A percentile compares a stretch with the other conserved stretches of the same genome.
phyloP scores from a whole-genome alignment of 306 rosid genomes.

The Geum urbanum region DNA sequence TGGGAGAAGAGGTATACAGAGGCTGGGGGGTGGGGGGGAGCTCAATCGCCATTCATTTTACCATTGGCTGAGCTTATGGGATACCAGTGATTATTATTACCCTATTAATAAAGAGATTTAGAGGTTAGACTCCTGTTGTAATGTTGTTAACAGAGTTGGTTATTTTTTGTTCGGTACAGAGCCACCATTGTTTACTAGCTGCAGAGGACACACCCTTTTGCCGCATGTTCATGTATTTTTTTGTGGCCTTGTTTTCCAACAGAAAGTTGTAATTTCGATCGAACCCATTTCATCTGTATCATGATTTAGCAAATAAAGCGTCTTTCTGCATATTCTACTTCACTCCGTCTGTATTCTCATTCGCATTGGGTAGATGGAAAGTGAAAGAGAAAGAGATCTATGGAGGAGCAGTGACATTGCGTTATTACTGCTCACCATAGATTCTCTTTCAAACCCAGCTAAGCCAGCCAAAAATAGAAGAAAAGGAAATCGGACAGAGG shows the following conservation, averaged over 20 bases:
- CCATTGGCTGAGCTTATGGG: slow-evolving; percentile 70
- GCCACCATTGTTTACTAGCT: slow-evolving; percentile 33
- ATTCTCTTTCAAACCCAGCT: not conserved
- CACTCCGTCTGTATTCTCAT: not conserved
- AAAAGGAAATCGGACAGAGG: not conserved
- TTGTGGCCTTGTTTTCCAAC: slow-evolving; percentile 26
- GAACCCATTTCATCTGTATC: slow-evolving; percentile 29
- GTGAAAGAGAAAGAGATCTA: not conserved
- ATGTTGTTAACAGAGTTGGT: slow-evolving; percentile 24
- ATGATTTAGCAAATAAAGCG: slow-evolving; percentile 39
- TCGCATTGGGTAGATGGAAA: not conserved
- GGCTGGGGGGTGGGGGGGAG: slow-evolving; percentile 34
- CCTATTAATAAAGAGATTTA: slow-evolving; percentile 29
- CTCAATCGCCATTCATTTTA: slow-evolving; percentile 72
- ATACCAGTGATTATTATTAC: slow-evolving; percentile 28
- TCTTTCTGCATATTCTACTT: slow-evolving; percentile 14
- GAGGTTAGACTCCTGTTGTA: slow-evolving; percentile 31
- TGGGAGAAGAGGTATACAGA: slow-evolving; percentile 40
- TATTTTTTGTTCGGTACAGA: slow-evolving; percentile 30
- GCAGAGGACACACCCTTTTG: slow-evolving; percentile 29
- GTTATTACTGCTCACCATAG: not conserved
- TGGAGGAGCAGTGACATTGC: not conserved
- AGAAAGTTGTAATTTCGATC: slow-evolving; percentile 29
- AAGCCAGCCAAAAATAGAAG: not conserved
- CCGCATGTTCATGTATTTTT: slow-evolving; percentile 42